phyloP scores from a whole-genome alignment of 192 early-diverging fungal genomes.

The Backusella macrospora region DNA sequence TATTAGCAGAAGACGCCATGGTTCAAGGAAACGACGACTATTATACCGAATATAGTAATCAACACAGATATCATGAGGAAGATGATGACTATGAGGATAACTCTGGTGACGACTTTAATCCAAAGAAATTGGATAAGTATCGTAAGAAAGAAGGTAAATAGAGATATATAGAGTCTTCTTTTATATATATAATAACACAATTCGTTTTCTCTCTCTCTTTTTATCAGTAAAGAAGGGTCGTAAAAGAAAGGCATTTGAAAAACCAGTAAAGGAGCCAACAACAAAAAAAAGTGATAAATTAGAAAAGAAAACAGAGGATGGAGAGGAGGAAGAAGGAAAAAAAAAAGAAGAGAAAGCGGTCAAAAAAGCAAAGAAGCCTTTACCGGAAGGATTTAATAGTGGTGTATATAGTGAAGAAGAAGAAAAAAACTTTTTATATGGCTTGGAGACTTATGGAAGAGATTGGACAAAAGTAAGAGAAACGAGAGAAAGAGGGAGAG shows the following conservation, averaged over 20 bases:
- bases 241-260: conserved; percentile 27
- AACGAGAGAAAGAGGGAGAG: neutral
- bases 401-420: conserved; percentile 83
- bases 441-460: conserved; percentile 79
- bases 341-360: conserved; percentile 29
- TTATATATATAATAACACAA: neutral
- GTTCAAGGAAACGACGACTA: conserved; percentile 48
- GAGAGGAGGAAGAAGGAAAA: neutral
- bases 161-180: neutral
- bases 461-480: conserved; percentile 74
- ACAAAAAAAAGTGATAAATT: conserved; percentile 11
- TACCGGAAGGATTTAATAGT: conserved; percentile 56
- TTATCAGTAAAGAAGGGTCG: conserved; percentile 16
- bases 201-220: too few species aligned
- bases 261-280: neutral
- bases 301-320: neutral
- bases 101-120: conserved; percentile 50
- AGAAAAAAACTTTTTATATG: conserved; percentile 73
- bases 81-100: conserved; percentile 55
- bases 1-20: conserved; percentile 72
- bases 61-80: conserved; percentile 42
- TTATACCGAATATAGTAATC: conserved; percentile 63
- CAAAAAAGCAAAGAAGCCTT: conserved; percentile 48
- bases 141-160: conserved; percentile 38
- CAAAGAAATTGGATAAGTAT: conserved; percentile 49